Conservation (phyloP, 164 flowering plant species). For the Platanus orientalis region DNA sequence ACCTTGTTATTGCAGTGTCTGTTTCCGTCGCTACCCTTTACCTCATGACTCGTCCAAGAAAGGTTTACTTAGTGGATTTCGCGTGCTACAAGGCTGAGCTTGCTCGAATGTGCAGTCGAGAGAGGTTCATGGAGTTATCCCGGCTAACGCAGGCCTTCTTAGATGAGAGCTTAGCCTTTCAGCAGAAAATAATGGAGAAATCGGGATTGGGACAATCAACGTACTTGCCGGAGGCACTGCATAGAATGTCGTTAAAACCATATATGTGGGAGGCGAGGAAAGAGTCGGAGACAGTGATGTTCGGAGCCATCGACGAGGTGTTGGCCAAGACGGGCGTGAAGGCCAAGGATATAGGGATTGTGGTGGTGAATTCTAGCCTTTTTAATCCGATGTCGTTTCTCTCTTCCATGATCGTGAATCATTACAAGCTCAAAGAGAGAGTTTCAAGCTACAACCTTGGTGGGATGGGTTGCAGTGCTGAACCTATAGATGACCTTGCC, state of each 20-base stretch:
- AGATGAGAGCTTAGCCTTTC: conserved; percentile 14
- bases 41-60: conserved; percentile 37
- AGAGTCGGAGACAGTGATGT: conserved; percentile 32
- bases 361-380: conserved; percentile 35
- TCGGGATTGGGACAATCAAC: conserved; percentile 29
- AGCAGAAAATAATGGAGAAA: conserved; percentile 19
- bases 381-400: conserved; percentile 32
- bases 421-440: conserved; percentile 27
- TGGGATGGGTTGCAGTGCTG: conserved; percentile 50
- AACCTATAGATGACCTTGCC: conserved; percentile 31
- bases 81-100: conserved; percentile 26
- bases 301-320: conserved; percentile 36
- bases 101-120: not conserved
- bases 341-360: conserved; percentile 27
- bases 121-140: conserved; percentile 9
- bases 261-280: conserved; percentile 23
- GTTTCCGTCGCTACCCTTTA: conserved; percentile 30
- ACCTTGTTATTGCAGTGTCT: too few relatives aligned
- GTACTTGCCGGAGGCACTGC: conserved; percentile 24
- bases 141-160: not conserved
- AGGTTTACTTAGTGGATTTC: conserved; percentile 25
- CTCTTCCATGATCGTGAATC: conserved; percentile 33
- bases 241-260: conserved; percentile 16
- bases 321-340: conserved; percentile 23
- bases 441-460: conserved; percentile 26